Evolutionary conservation across 306 rosid genomes (phyloP), one percentile per base, ranked within the genome.

Genomic region (Quercus dentata): DNA sequence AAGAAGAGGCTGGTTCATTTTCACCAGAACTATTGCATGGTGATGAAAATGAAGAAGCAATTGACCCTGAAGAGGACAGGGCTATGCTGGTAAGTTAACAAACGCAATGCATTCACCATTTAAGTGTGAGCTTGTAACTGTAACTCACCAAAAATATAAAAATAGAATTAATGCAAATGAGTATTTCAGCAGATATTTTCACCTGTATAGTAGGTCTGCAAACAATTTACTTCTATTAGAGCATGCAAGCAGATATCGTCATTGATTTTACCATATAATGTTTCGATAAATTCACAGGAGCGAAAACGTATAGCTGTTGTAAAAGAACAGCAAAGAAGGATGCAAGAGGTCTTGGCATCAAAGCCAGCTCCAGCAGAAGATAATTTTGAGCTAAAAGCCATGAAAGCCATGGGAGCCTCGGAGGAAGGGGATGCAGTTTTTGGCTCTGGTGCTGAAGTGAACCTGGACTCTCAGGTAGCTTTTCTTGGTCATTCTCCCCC

Each of bases 391-490:
- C 79, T 86, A 89, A 95, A 93, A 77, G 98, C 98, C 76, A 80
- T 92, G 81, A 95, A 93, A 88, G 88, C 88, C 58, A 95, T 95
- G 99, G 99, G 99, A 69, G 87, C 89, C 79, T 84, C 91, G 97
- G 99, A 91, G 84, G 99, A 95, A 76, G 99, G 99, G 49, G 99
- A 95, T 80, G 98, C 99, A 71, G 88, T 95, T 76, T 89, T 95
- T 81, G 98, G 97, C 61, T 86, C 94, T 61, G 92, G 91, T 74
- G 94, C 97, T 76, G 98, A 93, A 91, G 96, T 95, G 82, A 95
- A 88, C 83, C 84, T 95, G 12, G 99, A 93, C 79, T 93, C 98
- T 5, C 99, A 95, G 99, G 99, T 94, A 63, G 56, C 33, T 33
- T 73, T 31, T 76, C 74, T 61, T 25, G 57, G 51, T 44, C 52